Base-by-base conservation (phyloP, 768 basidiomycete species). In the Lanmaoa pseudosensibilis region DNA sequence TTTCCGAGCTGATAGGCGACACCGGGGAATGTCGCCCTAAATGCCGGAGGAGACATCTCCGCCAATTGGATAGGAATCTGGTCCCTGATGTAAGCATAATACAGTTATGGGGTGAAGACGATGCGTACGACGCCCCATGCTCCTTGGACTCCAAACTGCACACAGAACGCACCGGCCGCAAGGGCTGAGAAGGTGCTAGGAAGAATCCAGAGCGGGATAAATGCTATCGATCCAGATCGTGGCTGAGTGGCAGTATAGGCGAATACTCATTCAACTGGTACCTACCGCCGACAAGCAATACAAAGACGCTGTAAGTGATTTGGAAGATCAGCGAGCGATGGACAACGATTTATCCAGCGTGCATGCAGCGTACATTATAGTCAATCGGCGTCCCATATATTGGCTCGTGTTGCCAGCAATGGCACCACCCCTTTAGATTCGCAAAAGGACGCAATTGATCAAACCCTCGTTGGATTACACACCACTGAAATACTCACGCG, bases 71-170 rank as follows among this genome's bases (percentile, higher is more conserved):
- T 88, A 5, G 92, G 92, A 69, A 83, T 80, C 78, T 78, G 50
- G 16, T 0, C 5, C 9, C 8, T 23, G 13, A 21, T 7, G 15
- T 59, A 5, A 59, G 39, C 8, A 38, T 8, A n/a, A 44, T 9
- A 37, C 25, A 7, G 13, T 21, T 9, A 38, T 0, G 16, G 11
- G 30, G 13, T 8, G 7, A 46, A 39, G 32, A 37, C 7, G 12
- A 45, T 52, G 69, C 87, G 61, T 66, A 92, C 89, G 12, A 92
- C 86, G 63, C 91, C 91, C 90, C 90, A 93, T 37, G 91, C 92
- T 2, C 92, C 92, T 69, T 96, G 94, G 0, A 95, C 90, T 49
- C 90, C 91, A 61, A 91, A 83, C 65, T 94, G 92, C 16, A 93
- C 76, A 62, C 83, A 92, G 74, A 95, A 96, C 1, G 92, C 93